These are phyloP conservation scores for Dactylonectria estremocensis DNA, from an alignment of 2,329 filamentous ascomycete genomes.

Conservation along the genomic window DNA sequence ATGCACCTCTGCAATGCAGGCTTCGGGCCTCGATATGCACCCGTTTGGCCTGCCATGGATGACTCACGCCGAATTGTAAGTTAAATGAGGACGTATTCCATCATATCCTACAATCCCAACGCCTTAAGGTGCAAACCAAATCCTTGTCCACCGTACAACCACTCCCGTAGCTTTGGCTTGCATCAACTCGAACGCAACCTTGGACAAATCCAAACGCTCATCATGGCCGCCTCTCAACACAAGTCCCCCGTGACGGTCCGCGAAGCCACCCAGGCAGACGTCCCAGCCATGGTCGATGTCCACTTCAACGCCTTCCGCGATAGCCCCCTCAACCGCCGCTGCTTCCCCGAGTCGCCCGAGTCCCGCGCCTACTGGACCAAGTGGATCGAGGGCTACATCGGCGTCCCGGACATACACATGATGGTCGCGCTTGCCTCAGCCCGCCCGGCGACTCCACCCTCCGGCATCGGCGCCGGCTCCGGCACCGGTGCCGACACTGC, in stretches of 20 bases:
- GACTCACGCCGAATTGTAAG: slow-evolving; percentile 7
- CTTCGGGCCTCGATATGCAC: no score
- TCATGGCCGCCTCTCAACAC: slow-evolving; percentile 31
- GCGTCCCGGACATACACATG: slow-evolving; percentile 50
- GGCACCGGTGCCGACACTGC: neutral
- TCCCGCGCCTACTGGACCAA: slow-evolving; percentile 37
- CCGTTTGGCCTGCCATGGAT: neutral
- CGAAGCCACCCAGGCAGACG: slow-evolving; percentile 54
- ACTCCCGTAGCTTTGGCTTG: neutral
- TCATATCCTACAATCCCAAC: neutral
- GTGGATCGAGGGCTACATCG: slow-evolving; percentile 44
- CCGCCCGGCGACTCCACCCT: slow-evolving; percentile 12
- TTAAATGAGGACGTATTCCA: neutral
- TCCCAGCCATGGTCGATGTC: slow-evolving; percentile 50
- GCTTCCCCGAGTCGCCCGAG: slow-evolving; percentile 48
- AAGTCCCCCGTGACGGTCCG: slow-evolving; percentile 49
- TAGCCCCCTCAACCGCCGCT: slow-evolving; percentile 50
- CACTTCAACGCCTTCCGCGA: slow-evolving; percentile 51
- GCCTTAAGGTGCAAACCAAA: neutral
- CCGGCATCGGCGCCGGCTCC: neutral
- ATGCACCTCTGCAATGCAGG: neutral
- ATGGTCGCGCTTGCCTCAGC: slow-evolving; percentile 49
- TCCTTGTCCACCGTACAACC: neutral
- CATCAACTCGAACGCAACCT: no score
- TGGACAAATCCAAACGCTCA: neutral